Base-by-base conservation (phyloP, 805 yeast genomes). In the Metschnikowia corniflorae region DNA sequence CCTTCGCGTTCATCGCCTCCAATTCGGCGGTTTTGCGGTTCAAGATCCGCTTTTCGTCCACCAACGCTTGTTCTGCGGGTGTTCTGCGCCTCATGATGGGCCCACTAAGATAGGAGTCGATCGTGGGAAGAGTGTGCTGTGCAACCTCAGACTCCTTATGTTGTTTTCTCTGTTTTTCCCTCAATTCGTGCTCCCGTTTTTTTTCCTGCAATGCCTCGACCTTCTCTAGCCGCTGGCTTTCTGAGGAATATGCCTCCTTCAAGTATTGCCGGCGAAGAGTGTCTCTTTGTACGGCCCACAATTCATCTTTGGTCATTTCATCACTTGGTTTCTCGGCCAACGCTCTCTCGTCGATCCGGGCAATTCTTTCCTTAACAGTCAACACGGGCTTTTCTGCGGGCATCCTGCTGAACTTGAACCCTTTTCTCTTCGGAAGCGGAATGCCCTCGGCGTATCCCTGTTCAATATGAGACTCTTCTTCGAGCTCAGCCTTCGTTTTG, bases 81-180 rank as follows among this genome's bases (percentile, higher is more conserved):
- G 94, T 82, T 58, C 95, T 74, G 31, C 64, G 75, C 54, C 83
- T 73, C 70, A 89, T 75, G 42, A 87, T 63, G 12, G 91, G 85
- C 2, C 85, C 86, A 16, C 72, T 58, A 42, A 86, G 60, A 45
- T 78, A 70, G 25, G 73, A 70, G 50, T 82, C 87, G 39, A 88
- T 68, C 2, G 95, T 83, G 31, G 96, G 96, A 33, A 86, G 67
- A 1, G 95, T 86, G 52, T 82, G 72, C 50, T 69, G 65, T 32
- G 77, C 70, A 16, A 86, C 81, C 33, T 67, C 70, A 5, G 74
- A 60, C 45, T 70, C 71, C 36, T 71, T 72, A 35, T 64, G 39
- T n/a, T 45, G 46, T 18, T 52, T 49, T 31, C 53, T 48, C 15
- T 54, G 54, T 35, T 58, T 49, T 31, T 55, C 58, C 27, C 51